Percentiles rank a stretch among this genome's conserved stretches.
These are phyloP conservation scores for Effrenium voratum DNA, from an alignment of 73 alveolate species.

Conservation along the genomic window DNA sequence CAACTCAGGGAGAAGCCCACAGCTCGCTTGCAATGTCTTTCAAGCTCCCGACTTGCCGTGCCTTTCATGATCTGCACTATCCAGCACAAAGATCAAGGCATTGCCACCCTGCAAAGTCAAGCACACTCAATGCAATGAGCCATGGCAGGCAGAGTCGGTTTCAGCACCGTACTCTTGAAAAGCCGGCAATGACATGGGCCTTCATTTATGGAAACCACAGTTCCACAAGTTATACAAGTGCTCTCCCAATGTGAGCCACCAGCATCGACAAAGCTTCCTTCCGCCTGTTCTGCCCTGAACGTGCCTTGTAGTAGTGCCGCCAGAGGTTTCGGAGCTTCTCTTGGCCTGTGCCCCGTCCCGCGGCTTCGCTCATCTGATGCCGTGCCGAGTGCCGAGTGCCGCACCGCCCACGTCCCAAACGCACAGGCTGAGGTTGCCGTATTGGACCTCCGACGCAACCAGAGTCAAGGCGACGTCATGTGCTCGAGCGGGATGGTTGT, in stretches of 20 bases:
- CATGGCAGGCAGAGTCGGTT: background rate
- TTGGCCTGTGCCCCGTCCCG: background rate
- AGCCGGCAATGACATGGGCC: no score
- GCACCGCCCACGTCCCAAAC: background rate
- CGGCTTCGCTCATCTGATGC: no score
- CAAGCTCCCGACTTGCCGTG: no score
- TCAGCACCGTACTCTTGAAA: background rate
- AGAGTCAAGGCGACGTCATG: no score
- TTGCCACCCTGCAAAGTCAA: background rate
- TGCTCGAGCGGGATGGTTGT: no score
- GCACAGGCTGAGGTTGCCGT: background rate
- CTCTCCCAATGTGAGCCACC: no score
- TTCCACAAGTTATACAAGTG: no score
- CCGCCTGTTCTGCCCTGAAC: background rate
- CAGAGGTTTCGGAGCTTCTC: constrained; percentile 4
- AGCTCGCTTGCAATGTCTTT: no score
- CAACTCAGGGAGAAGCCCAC: no score
- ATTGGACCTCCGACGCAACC: background rate
- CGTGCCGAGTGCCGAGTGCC: background rate
- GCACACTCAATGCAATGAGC: background rate
- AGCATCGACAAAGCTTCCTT: background rate
- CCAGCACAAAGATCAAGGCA: background rate
- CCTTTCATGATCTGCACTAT: background rate
- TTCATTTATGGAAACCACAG: no score
- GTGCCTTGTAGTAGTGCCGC: constrained; percentile 3